phyloP scores from a whole-genome alignment of 441 rosid genomes.

The Bocquillonia castaneifolia region DNA sequence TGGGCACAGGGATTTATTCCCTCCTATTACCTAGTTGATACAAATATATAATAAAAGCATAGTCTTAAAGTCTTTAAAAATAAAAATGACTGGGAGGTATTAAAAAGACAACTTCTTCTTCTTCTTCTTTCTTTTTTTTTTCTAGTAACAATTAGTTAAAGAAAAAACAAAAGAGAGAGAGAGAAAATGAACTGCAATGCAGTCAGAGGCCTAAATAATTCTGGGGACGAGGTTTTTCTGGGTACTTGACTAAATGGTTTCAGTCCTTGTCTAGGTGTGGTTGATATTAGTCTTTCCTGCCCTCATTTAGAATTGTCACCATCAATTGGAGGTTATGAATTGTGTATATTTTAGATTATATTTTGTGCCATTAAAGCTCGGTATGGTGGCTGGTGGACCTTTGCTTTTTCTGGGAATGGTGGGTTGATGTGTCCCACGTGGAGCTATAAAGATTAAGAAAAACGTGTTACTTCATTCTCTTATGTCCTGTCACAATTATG shows the following conservation, averaged over 20 bases:
- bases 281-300: not conserved
- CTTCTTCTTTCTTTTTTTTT: too few species aligned
- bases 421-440: not conserved
- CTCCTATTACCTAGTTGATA: not conserved
- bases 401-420: not conserved
- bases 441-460: too few species aligned
- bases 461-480: too few species aligned
- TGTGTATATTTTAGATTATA: not conserved
- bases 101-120: not conserved
- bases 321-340: not conserved
- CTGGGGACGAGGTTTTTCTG: too few species aligned
- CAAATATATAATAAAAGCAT: not conserved
- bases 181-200: not conserved
- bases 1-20: constrained; percentile 10
- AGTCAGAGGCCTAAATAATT: not conserved
- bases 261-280: not conserved
- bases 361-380: not conserved
- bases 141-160: not conserved
- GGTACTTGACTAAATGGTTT: constrained; percentile 1
- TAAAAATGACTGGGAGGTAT: not conserved
- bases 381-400: not conserved
- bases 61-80: not conserved
- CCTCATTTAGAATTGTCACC: not conserved
- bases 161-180: not conserved
- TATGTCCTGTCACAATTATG: too few species aligned